Evolutionary conservation across 768 basidiomycete genomes (phyloP).

Genomic region (Trametes cubensis): DNA sequence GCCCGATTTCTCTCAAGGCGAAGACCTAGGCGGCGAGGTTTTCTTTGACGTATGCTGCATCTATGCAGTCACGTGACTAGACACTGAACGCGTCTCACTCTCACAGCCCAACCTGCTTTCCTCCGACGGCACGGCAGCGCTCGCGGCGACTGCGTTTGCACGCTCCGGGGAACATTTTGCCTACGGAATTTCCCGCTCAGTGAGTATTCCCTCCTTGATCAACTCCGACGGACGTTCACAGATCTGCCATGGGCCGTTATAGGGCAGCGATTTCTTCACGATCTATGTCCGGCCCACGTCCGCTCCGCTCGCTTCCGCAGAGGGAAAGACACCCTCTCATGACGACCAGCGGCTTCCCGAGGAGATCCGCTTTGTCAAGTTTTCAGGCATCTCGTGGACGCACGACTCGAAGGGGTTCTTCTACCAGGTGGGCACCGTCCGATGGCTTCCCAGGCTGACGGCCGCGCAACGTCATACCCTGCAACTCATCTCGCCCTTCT

Average conservation of each 20-base stretch:
- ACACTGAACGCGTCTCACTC: neutral
- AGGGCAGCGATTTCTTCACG: conserved; percentile 78
- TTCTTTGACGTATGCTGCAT: conserved; percentile 69
- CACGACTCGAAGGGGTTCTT: conserved; percentile 83
- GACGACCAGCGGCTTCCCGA: conserved; percentile 61
- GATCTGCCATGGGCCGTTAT: neutral
- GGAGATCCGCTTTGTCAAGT: conserved; percentile 76
- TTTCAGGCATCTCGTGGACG: conserved; percentile 72
- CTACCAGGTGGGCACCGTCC: conserved; percentile 57
- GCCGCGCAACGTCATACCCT: conserved; percentile 3
- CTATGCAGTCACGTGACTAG: neutral
- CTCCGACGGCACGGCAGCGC: conserved; percentile 70
- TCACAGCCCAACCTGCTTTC: conserved; percentile 69
- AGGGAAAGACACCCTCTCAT: conserved; percentile 39
- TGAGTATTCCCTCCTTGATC: conserved; percentile 35
- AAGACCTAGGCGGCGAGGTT: conserved; percentile 58
- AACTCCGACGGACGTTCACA: conserved; percentile 9
- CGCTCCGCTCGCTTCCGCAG: conserved; percentile 52
- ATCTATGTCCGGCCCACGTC: conserved; percentile 68
- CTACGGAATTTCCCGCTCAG: conserved; percentile 75
- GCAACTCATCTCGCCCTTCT: neutral
- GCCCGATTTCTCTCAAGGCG: conserved; percentile 54
- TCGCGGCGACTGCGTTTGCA: conserved; percentile 63
- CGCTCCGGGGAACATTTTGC: conserved; percentile 69
- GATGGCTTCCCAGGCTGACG: neutral